Percentiles rank a stretch among this genome's conserved stretches.
These are phyloP conservation scores for Solanum raphanifolium DNA, from an alignment of 257 asterid species.

Conservation along the genomic window DNA sequence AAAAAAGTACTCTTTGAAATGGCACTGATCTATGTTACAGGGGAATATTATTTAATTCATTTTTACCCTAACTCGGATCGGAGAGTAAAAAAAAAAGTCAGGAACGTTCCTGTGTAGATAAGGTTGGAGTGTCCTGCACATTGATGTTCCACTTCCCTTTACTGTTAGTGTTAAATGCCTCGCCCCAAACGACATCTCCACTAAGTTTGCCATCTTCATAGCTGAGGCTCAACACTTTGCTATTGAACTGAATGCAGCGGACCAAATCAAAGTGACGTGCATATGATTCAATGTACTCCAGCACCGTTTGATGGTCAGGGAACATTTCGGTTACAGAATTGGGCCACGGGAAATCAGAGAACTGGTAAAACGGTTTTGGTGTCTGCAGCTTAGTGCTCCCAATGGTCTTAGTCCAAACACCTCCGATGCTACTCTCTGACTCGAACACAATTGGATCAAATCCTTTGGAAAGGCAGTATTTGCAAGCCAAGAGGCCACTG, in stretches of 20 bases:
- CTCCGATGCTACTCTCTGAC: slow-evolving; percentile 19
- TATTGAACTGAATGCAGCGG: slow-evolving; percentile 19
- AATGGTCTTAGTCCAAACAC: slow-evolving; percentile 16
- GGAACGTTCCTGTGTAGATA: not conserved
- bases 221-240: slow-evolving; percentile 22
- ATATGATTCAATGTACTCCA: slow-evolving; percentile 28
- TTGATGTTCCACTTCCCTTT: slow-evolving; percentile 27
- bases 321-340: slow-evolving; percentile 13
- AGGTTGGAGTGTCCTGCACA: slow-evolving; percentile 11
- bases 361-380: slow-evolving; percentile 23
- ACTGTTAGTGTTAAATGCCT: not conserved
- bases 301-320: slow-evolving; percentile 16
- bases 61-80: no score
- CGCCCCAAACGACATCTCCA: not conserved
- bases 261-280: slow-evolving; percentile 24
- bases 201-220: slow-evolving; percentile 8
- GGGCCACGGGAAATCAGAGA: slow-evolving; percentile 56
- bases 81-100: no score
- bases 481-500: slow-evolving; percentile 50
- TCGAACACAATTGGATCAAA: slow-evolving; percentile 38
- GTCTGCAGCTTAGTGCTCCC: not conserved
- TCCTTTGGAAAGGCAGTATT: slow-evolving; percentile 33
- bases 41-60: no score
- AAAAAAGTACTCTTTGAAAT: no score
- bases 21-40: no score